Conservation (phyloP, 345 rosid genomes). For the Brassica rapa region DNA sequence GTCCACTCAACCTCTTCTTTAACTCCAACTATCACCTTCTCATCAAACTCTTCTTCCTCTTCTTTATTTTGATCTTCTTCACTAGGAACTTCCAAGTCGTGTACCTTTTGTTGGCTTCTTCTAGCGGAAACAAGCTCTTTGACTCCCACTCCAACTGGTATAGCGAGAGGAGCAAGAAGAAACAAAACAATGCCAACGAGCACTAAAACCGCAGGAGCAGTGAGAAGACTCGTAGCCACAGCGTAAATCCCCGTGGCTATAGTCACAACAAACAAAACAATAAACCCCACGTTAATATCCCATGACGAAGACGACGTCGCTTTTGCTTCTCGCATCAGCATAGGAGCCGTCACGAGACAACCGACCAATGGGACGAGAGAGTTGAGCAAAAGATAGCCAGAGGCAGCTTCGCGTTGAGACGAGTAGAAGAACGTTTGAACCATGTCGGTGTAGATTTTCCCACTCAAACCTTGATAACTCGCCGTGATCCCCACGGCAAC, state of each 20-base stretch:
- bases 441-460: constrained; percentile 36
- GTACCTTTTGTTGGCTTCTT: constrained; percentile 26
- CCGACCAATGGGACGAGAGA: constrained; percentile 46
- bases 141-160: constrained; percentile 46
- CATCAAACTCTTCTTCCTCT: background rate
- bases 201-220: constrained; percentile 39
- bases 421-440: background rate
- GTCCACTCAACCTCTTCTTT: constrained; percentile 70
- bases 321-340: constrained; percentile 35
- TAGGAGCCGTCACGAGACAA: constrained; percentile 45
- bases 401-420: background rate
- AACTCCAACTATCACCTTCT: constrained; percentile 21
- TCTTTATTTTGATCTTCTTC: constrained; percentile 20
- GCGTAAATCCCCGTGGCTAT: constrained; percentile 69
- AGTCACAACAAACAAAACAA: constrained; percentile 51
- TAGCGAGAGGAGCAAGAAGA: constrained; percentile 51
- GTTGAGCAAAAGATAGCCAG: background rate
- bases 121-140: constrained; percentile 8
- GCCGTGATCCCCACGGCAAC: constrained; percentile 69
- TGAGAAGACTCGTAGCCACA: constrained; percentile 53
- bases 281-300: constrained; percentile 43
- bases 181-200: constrained; percentile 51
- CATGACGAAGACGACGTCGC: constrained; percentile 1
- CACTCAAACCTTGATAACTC: constrained; percentile 78
- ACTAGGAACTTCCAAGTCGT: constrained; percentile 38